Evolutionary conservation across 345 rosid genomes (phyloP).

Genomic region (Pistacia integerrima): DNA sequence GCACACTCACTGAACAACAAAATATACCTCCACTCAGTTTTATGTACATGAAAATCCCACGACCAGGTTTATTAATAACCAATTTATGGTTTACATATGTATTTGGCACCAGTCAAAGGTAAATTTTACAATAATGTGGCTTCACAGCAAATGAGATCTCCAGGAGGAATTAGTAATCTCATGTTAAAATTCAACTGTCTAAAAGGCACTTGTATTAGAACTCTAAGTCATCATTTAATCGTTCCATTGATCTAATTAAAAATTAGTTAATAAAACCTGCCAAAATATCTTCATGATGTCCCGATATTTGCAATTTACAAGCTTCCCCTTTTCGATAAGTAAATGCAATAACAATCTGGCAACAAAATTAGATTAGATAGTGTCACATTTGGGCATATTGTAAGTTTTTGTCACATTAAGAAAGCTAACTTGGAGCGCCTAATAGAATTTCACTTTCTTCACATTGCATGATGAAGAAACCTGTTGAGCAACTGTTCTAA

Average conservation of each 20-base stretch:
- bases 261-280: constrained; percentile 53
- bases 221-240: not conserved
- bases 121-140: not conserved
- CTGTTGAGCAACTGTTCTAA: not conserved
- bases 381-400: not conserved
- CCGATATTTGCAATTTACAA: constrained; percentile 90
- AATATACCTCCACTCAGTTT: not conserved
- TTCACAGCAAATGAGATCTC: constrained; percentile 19
- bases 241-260: constrained; percentile 1
- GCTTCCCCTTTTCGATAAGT: constrained; percentile 70
- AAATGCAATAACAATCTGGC: constrained; percentile 85
- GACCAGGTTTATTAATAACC: not conserved
- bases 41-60: not conserved
- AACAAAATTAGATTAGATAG: constrained; percentile 18
- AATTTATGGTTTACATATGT: not conserved
- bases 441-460: not conserved
- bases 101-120: constrained; percentile 10
- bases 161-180: not conserved
- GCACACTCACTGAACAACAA: not conserved
- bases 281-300: constrained; percentile 64
- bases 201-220: not conserved
- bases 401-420: not conserved
- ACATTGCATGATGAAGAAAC: not conserved
- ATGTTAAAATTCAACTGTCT: not conserved
- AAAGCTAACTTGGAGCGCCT: not conserved